Conservation (phyloP, 257 asterid genomes). For the Plantago elongata region DNA sequence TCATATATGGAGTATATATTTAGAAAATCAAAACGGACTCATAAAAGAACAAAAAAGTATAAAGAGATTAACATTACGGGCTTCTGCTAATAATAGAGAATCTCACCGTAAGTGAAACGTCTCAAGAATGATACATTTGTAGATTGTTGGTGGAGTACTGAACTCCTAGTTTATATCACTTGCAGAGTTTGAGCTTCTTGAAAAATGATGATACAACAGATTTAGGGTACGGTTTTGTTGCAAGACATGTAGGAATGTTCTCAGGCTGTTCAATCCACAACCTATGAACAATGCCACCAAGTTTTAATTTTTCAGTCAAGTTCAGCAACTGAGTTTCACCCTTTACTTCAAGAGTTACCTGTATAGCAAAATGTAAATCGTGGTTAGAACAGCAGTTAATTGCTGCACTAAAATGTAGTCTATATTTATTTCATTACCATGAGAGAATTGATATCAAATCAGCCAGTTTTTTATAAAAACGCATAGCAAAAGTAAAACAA, state of each 20-base stretch:
- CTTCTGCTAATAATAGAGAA: background rate
- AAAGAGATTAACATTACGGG: too few relatives aligned
- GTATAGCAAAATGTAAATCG: constrained; percentile 12
- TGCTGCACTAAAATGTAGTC: too few relatives aligned
- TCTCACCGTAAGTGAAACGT: background rate
- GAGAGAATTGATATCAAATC: too few relatives aligned
- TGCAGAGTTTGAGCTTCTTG: constrained; percentile 89
- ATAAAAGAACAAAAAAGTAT: too few relatives aligned
- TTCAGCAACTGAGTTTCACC: constrained; percentile 70
- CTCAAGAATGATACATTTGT: background rate
- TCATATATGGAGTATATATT: too few relatives aligned
- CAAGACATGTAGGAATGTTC: constrained; percentile 82
- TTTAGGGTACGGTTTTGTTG: constrained; percentile 89
- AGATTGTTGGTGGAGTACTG: background rate
- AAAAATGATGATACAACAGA: constrained; percentile 66
- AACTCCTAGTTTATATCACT: constrained; percentile 37
- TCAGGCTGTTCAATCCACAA: constrained; percentile 96
- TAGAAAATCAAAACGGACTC: too few relatives aligned
- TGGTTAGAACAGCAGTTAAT: background rate
- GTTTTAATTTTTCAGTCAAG: constrained; percentile 71
- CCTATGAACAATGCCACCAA: constrained; percentile 66
- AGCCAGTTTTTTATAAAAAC: too few relatives aligned
- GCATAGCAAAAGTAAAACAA: too few relatives aligned
- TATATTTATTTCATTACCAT: too few relatives aligned
- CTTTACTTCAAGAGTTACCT: constrained; percentile 94